Conservation (phyloP, 2,329 filamentous ascomycete genomes). For the Diplodia scrobiculata region DNA sequence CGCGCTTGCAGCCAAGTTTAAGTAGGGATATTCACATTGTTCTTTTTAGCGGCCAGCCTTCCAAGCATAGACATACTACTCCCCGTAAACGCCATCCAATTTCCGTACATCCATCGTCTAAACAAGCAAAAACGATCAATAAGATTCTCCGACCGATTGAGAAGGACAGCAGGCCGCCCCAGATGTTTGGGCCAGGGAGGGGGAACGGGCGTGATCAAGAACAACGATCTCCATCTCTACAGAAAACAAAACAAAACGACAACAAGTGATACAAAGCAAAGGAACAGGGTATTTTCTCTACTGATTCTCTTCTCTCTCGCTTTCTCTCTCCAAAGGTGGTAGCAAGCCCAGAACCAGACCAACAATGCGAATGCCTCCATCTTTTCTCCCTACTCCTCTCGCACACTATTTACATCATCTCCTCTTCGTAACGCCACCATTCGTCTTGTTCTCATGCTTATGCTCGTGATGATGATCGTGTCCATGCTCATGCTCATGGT, state of each 20-base stretch:
- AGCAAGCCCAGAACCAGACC: background rate
- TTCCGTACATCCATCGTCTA: background rate
- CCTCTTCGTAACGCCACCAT: constrained; percentile 31
- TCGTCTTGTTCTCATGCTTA: constrained; percentile 32
- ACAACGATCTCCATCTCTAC: background rate
- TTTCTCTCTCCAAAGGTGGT: background rate
- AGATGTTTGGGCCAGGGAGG: no score
- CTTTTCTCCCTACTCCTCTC: background rate
- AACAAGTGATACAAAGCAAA: background rate
- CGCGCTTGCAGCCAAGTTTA: background rate
- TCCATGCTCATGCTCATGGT: constrained; percentile 33
- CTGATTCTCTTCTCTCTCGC: background rate
- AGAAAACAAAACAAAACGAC: background rate
- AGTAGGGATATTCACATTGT: background rate
- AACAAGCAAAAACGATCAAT: background rate
- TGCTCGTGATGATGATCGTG: constrained; percentile 38
- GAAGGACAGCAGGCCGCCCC: background rate
- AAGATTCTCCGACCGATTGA: background rate
- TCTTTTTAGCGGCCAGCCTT: background rate
- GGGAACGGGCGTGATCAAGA: background rate
- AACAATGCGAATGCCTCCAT: background rate
- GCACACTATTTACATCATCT: background rate
- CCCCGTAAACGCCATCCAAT: background rate
- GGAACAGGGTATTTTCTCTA: background rate
- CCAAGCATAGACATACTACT: no score